Evolutionary conservation across 805 yeast species (phyloP).

Genomic region (Kluyveromyces starmeri): DNA sequence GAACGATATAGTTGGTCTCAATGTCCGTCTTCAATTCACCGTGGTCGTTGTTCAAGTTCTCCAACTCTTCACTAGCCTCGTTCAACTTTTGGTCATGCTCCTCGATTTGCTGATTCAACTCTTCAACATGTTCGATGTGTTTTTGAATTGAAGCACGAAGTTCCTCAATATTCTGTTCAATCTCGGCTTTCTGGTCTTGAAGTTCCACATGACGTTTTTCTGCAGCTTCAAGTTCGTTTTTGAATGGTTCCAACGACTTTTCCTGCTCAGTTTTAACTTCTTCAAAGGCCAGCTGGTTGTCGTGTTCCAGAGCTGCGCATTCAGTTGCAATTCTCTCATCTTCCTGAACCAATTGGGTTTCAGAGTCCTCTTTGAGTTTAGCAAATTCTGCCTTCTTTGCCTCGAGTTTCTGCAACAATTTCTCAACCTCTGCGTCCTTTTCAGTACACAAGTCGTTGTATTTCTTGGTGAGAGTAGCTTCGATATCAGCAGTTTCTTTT

Average conservation of each 20-base stretch:
- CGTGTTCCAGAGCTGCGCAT: constrained; percentile 22
- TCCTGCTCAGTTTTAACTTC: constrained; percentile 27
- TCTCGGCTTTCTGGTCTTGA: constrained; percentile 29
- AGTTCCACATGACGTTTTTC: constrained; percentile 29
- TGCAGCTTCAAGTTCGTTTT: constrained; percentile 34
- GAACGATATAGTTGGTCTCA: constrained; percentile 16
- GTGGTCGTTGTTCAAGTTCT: constrained; percentile 27
- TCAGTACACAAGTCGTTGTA: constrained; percentile 22
- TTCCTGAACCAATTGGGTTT: constrained; percentile 30
- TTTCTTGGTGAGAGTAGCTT: constrained; percentile 32
- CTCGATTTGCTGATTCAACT: constrained; percentile 27
- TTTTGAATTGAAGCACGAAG: constrained; percentile 29
- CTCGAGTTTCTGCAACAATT: constrained; percentile 35
- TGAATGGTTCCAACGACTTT: constrained; percentile 34
- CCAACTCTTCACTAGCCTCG: constrained; percentile 26
- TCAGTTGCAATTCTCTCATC: constrained; percentile 16
- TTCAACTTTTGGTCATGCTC: constrained; percentile 22
- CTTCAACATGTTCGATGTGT: constrained; percentile 30
- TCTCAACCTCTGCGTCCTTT: constrained; percentile 32
- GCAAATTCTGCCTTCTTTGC: constrained; percentile 26
- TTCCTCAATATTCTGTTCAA: constrained; percentile 36
- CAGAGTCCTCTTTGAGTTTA: constrained; percentile 34
- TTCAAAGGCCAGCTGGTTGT: constrained; percentile 23
- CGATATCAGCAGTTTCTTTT: constrained; percentile 38
- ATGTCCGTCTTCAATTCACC: constrained; percentile 19